Evolutionary conservation across 495 filamentous ascomycete species (phyloP), one percentile per base, ranked within the genome.

Genomic region (Aspergillus ellipticus): DNA sequence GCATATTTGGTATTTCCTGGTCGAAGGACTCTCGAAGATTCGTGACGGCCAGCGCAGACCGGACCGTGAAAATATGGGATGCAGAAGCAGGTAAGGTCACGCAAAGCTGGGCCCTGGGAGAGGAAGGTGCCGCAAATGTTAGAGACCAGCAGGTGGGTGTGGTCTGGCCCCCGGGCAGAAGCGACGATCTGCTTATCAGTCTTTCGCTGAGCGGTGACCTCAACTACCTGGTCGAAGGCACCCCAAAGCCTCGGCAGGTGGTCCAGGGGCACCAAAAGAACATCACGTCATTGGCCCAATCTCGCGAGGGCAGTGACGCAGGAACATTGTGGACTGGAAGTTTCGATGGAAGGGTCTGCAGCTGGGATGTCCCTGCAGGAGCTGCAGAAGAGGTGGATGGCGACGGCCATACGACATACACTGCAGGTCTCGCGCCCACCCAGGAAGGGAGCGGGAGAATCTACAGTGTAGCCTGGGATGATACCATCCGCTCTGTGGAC

Each of bases 261-360:
- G 77, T 98, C 3, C 85, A 92, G 53, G 94, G 94, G n/a, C 93
- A 97, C 67, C 93, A 96, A 72, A 95, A 91, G 74, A 90, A 82
- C 63, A 86, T 96, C 66, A 97, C 92, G 2, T 87, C 90, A 5
- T 71, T 94, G 42, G 79, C 74, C 9, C 74, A 79, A 20, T 79
- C 78, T 45, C 73, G 70, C 19, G 70, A 79, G 15, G 66, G 68
- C 19, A 58, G 66, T 10, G 61, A 62, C 50, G 63, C 71, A 35
- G 70, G 73, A 54, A 90, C 88, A 9, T 59, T 97, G 20, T 89
- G 86, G 74, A 95, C 94, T 2, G 94, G 94, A 54, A 94, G 90
- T 68, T 94, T 89, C 60, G 94, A 97, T 50, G 94, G 94, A 41
- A 79, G 87, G 42, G 85, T 96, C 41, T 87, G 87, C 69, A 82